Evolutionary conservation across 2,329 filamentous ascomycete genomes (phyloP), one percentile per base, ranked within the genome.

Genomic region (Fusarium veterinarium): DNA sequence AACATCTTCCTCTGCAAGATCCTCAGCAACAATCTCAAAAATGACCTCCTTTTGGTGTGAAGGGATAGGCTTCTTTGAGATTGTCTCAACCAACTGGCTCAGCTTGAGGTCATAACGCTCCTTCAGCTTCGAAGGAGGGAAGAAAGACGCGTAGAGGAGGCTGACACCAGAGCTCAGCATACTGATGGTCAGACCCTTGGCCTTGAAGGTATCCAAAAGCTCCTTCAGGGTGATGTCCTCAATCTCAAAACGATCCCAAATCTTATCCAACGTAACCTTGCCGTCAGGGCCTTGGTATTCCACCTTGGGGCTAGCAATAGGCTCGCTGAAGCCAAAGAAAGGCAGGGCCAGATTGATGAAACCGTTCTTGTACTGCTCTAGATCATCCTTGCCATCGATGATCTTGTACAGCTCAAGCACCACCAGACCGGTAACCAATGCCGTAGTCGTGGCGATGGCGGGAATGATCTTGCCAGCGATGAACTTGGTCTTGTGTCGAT

Each of bases 391-490:
- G 80, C 95, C 95, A 79, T 98, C 96, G 49, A 99, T 87, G 72
- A 99, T 90, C 90, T 99, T 99, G 91, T 94, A 98, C 52, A 98
- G 85, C 85, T 99, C 96, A 49, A 99, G 86, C 20, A 97, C 89
- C 59, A 99, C 95, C 49, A 99, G 88, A 65, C 96, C 96, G 6
- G 96, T 99, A 17, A 98, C 95, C 64, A 99, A 87, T 6, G 96
- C 95, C 6, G 96, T 99, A 0, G 96, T 98, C 6, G 96, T 99
- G 48, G 96, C 96, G 82, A 99, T 99, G 49, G 96, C 96, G 28
- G 96, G 96, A 75, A 99, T 99, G 76, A 99, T 99, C 89, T 99
- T 99, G 81, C 96, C 96, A 37, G 96, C 97, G 80, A 99, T 99
- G 83, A 99, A 98, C 87, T 99, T 99, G 70, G 95, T 99, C 91